Evolutionary conservation across 768 basidiomycete genomes (phyloP), one percentile per base, ranked within the genome.

Genomic region (Multifurca ochricompacta): DNA sequence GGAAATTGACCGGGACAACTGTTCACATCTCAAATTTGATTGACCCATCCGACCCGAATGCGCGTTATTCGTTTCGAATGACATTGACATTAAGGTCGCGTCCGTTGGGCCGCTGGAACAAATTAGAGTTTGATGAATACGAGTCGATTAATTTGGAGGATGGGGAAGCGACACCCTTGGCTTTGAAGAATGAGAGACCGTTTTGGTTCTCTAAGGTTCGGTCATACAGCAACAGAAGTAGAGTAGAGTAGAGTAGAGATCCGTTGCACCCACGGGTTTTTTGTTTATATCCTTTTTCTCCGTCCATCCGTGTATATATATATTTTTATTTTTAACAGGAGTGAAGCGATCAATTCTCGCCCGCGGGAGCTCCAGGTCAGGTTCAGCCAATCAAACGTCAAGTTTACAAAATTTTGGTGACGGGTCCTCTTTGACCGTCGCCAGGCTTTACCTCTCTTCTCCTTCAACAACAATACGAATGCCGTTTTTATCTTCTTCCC

Each of bases 201-300:
- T 95, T 90, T 67, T 93, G 87, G 83, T 96, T 96, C 70, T 93
- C 91, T 37, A 92, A 87, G 69, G 89, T 92, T 61, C 76, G 77
- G 65, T 91, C 85, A 37, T 90, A 83, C 65, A 45, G 59, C 18
- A 48, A n/a, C n/a, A n/a, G n/a, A n/a, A n/a, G n/a, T n/a, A n/a
- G n/a, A n/a, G 30, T 19, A 43, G 40, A 32, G 32, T 46, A 42
- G 54, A 56, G 54, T 59, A 55, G 37, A 6, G 28, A 54, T 64
- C 18, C 19, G 44, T 25, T 48, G 37, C 13, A 40, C 27, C 54
- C 48, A 48, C 54, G 54, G 43, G n/a, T n/a, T n/a, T n/a, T n/a
- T n/a, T n/a, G n/a, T n/a, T n/a, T n/a, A n/a, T n/a, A n/a, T n/a
- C n/a, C n/a, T n/a, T n/a, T n/a, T n/a, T n/a, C n/a, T n/a, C n/a